Evolutionary conservation across 2,329 filamentous ascomycete genomes (phyloP).

Genomic region (Thelonectria rubi): DNA sequence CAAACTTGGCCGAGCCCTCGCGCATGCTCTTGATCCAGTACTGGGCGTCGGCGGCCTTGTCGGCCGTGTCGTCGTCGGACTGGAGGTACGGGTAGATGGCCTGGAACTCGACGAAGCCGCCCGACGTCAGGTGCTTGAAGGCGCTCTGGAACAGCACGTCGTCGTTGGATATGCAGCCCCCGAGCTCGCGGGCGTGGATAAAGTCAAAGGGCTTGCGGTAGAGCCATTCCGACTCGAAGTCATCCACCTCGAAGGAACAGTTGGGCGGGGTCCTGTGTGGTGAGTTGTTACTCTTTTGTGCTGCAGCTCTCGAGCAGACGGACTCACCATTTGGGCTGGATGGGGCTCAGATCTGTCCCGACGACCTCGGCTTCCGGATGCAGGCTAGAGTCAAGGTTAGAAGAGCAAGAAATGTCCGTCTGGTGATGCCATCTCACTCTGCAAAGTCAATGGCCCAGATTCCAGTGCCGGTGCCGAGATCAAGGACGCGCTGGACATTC

Average conservation of each 20-base stretch:
- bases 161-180: slow-evolving; percentile 17
- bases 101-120: slow-evolving; percentile 14
- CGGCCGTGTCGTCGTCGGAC: slow-evolving; percentile 10
- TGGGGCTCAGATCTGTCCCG: slow-evolving; percentile 25
- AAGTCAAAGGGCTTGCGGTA: slow-evolving; percentile 17
- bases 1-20: slow-evolving; percentile 10
- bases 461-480: slow-evolving; percentile 20
- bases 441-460: slow-evolving; percentile 25
- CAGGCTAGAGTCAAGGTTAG: slow-evolving; percentile 11
- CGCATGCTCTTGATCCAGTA: slow-evolving; percentile 9
- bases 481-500: slow-evolving; percentile 15
- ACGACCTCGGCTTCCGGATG: slow-evolving; percentile 22
- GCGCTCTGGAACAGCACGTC: slow-evolving; percentile 9
- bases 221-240: slow-evolving; percentile 22
- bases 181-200: slow-evolving; percentile 21
- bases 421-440: slow-evolving; percentile 8
- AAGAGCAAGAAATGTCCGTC: neutral
- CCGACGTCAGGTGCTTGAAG: slow-evolving; percentile 11
- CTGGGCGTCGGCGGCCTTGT: slow-evolving; percentile 8
- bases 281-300: neutral
- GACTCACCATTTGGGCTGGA: slow-evolving; percentile 23
- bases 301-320: neutral
- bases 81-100: neutral
- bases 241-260: slow-evolving; percentile 22
- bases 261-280: slow-evolving; percentile 20